phyloP scores from a whole-genome alignment of 1,139 yeast species.

The Taiozyma sp. region DNA sequence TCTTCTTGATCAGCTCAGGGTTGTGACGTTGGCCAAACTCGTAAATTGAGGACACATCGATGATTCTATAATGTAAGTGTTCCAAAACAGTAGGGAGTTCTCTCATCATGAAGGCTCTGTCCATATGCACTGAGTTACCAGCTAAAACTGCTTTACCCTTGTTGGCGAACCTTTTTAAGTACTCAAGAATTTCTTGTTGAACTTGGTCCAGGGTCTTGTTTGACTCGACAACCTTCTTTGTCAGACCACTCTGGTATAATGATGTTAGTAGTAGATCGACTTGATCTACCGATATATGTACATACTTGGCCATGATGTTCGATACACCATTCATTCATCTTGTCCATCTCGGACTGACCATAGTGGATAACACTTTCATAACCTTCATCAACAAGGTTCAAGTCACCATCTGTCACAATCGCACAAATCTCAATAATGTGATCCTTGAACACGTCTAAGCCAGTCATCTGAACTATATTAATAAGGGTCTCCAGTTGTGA shows the following conservation, averaged over 20 bases:
- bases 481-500: not conserved
- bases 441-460: slow-evolving; percentile 67
- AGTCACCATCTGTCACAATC: slow-evolving; percentile 75
- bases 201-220: slow-evolving; percentile 52
- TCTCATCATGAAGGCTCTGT: slow-evolving; percentile 72
- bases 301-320: slow-evolving; percentile 56
- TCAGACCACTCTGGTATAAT: slow-evolving; percentile 54
- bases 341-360: slow-evolving; percentile 55
- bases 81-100: slow-evolving; percentile 77
- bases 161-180: slow-evolving; percentile 51
- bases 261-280: not conserved
- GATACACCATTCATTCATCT: slow-evolving; percentile 84
- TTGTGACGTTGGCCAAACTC: slow-evolving; percentile 80
- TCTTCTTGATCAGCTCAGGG: slow-evolving; percentile 46
- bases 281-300: not conserved
- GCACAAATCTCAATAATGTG: slow-evolving; percentile 91
- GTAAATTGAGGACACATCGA: slow-evolving; percentile 82
- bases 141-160: slow-evolving; percentile 63
- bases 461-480: slow-evolving; percentile 68
- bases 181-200: slow-evolving; percentile 55
- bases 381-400: slow-evolving; percentile 66
- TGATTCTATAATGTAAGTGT: slow-evolving; percentile 73
- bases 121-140: slow-evolving; percentile 93
- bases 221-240: slow-evolving; percentile 57
- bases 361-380: slow-evolving; percentile 80